Percentiles rank a stretch among this genome's conserved stretches.
These are phyloP conservation scores for Colletotrichum viniferum DNA, from an alignment of 2,329 filamentous ascomycete species.

Conservation along the genomic window DNA sequence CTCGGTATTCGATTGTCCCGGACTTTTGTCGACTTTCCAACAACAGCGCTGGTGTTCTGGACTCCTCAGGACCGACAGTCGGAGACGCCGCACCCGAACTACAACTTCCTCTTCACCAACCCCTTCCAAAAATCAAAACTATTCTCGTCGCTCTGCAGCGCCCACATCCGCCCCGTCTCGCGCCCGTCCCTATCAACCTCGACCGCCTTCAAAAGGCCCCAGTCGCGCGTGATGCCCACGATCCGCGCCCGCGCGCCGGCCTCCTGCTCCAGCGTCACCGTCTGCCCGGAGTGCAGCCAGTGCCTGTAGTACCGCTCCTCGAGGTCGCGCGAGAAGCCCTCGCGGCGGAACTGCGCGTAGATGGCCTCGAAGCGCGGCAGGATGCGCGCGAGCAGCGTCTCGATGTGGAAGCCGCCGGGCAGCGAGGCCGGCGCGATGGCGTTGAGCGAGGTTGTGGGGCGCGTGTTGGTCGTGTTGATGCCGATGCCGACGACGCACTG, in stretches of 20 bases:
- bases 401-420: conserved; percentile 63
- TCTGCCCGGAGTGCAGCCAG: conserved; percentile 84
- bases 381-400: conserved; percentile 82
- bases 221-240: conserved; percentile 88
- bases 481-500: conserved; percentile 87
- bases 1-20: neutral
- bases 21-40: rapidly evolving
- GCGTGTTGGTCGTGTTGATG: conserved; percentile 81
- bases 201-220: conserved; percentile 84
- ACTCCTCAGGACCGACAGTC: neutral
- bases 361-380: conserved; percentile 78
- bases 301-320: conserved; percentile 78
- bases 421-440: conserved; percentile 64
- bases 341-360: conserved; percentile 75
- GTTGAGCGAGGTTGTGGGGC: conserved; percentile 86
- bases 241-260: conserved; percentile 77
- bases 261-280: conserved; percentile 78
- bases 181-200: conserved; percentile 78
- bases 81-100: neutral
- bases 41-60: neutral
- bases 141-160: conserved; percentile 94
- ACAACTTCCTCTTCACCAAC: conserved; percentile 80
- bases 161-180: conserved; percentile 77
- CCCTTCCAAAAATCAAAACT: conserved; percentile 98
- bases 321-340: conserved; percentile 75